Percentiles rank a stretch among this genome's conserved stretches.
Conservation (phyloP, 2,329 filamentous ascomycete species). For the Aspergillus neotritici region DNA sequence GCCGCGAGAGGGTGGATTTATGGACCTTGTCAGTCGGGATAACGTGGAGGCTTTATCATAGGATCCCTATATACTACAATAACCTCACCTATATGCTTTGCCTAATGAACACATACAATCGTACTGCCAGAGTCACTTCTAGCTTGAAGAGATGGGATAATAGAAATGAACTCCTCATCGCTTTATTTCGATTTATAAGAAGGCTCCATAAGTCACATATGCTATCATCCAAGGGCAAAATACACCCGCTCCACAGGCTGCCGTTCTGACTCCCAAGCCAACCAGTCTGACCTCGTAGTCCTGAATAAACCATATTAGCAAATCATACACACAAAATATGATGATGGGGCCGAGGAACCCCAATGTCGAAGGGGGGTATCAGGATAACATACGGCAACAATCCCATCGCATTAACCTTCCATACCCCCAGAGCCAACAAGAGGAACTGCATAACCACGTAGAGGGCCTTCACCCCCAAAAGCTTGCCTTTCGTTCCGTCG, state of each 20-base stretch:
- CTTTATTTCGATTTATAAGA: background rate
- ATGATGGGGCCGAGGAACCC: background rate
- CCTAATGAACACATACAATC: too few species aligned
- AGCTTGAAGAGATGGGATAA: too few species aligned
- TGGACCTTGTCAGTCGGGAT: too few species aligned
- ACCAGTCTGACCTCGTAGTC: constrained; percentile 93
- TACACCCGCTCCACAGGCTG: constrained; percentile 62
- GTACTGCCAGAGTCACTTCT: too few species aligned
- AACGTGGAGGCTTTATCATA: too few species aligned
- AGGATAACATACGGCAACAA: constrained; percentile 67
- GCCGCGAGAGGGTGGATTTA: too few species aligned
- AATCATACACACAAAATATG: background rate
- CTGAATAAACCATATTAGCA: constrained; percentile 40
- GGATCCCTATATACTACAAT: too few species aligned
- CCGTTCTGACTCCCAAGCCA: constrained; percentile 84
- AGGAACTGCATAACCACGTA: constrained; percentile 84
- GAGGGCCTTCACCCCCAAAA: constrained; percentile 77
- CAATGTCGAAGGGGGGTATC: background rate
- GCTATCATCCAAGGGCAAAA: constrained; percentile 47
- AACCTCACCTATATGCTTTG: too few species aligned
- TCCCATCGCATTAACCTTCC: constrained; percentile 97
- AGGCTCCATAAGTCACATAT: background rate
- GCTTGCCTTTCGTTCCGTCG: constrained; percentile 64
- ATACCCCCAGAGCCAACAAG: constrained; percentile 78
- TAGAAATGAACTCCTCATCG: background rate